Conservation (phyloP, 2,329 filamentous ascomycete species). For the Talaromyces sp. region DNA sequence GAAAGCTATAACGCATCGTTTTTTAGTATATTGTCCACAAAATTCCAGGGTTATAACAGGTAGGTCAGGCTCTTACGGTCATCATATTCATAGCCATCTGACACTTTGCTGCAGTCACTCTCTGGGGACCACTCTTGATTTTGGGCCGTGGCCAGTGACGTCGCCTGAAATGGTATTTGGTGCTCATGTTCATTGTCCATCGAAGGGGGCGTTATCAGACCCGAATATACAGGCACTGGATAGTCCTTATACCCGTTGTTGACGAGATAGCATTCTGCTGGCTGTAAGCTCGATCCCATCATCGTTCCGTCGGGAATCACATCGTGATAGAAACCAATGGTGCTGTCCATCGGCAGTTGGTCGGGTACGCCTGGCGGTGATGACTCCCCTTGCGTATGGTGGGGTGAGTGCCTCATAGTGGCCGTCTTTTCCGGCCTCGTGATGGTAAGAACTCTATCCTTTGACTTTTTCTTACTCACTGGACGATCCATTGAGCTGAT, state of each 20-base stretch:
- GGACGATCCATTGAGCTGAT: slow-evolving; percentile 17
- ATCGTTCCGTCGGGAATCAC: background rate
- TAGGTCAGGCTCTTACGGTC: slow-evolving; percentile 10
- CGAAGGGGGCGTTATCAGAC: slow-evolving; percentile 19
- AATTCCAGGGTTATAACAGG: background rate
- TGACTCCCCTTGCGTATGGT: background rate
- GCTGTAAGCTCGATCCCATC: background rate
- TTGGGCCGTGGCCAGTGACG: background rate
- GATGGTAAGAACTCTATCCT: slow-evolving; percentile 2
- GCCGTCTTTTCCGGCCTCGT: slow-evolving; percentile 9
- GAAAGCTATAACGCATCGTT: slow-evolving; percentile 1
- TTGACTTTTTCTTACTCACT: slow-evolving; percentile 9
- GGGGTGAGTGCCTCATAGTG: background rate
- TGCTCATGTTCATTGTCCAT: slow-evolving; percentile 15
- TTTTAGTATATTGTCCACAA: background rate
- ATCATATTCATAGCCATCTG: slow-evolving; percentile 13
- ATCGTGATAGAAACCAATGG: slow-evolving; percentile 11
- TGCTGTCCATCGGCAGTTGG: background rate
- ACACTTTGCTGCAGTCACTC: slow-evolving; percentile 2
- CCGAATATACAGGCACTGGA: slow-evolving; percentile 9
- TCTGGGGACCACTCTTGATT: background rate
- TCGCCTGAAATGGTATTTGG: slow-evolving; percentile 1
- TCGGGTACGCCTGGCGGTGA: background rate
- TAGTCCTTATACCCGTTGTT: slow-evolving; percentile 12
- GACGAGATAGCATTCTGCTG: slow-evolving; percentile 6